phyloP scores from a whole-genome alignment of 2,329 filamentous ascomycete genomes.

The Leptographium radiaticola region DNA sequence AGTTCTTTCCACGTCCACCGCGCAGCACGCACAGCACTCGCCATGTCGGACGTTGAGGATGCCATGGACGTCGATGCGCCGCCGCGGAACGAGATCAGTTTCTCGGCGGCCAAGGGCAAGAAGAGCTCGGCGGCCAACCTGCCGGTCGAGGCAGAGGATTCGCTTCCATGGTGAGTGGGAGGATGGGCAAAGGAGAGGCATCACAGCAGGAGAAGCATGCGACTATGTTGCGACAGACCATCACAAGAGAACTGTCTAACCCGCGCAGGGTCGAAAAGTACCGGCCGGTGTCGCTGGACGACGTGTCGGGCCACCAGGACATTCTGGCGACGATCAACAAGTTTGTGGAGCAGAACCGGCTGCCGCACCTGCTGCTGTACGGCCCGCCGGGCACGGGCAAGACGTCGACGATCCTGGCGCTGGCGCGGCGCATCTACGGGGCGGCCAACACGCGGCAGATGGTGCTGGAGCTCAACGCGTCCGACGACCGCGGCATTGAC shows the following conservation, averaged over 20 bases:
- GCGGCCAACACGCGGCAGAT: conserved; percentile 89
- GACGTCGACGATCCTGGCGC: conserved; percentile 88
- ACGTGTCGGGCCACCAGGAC: conserved; percentile 94
- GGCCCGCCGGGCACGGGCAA: conserved; percentile 95
- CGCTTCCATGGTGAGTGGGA: conserved; percentile 64
- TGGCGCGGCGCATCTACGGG: conserved; percentile 88
- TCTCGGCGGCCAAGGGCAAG: conserved; percentile 69
- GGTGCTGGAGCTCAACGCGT: conserved; percentile 95
- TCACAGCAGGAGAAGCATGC: too few relatives aligned
- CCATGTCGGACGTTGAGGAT: conserved; percentile 48
- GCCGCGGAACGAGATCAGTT: conserved; percentile 39
- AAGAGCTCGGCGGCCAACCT: conserved; percentile 88
- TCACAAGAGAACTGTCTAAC: neutral
- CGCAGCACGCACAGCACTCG: neutral
- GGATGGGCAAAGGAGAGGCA: too few relatives aligned
- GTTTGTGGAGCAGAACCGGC: conserved; percentile 85
- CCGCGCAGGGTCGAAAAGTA: conserved; percentile 86
- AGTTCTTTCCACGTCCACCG: neutral
- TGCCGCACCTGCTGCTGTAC: conserved; percentile 93
- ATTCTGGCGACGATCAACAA: conserved; percentile 97
- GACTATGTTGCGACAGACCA: too few relatives aligned
- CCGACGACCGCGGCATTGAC: conserved; percentile 93
- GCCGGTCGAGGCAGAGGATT: conserved; percentile 87
- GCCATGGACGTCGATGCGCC: conserved; percentile 47
- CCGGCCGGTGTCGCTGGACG: conserved; percentile 71